Conservation (phyloP, 805 yeast genomes). For the Nakazawaea populi region DNA sequence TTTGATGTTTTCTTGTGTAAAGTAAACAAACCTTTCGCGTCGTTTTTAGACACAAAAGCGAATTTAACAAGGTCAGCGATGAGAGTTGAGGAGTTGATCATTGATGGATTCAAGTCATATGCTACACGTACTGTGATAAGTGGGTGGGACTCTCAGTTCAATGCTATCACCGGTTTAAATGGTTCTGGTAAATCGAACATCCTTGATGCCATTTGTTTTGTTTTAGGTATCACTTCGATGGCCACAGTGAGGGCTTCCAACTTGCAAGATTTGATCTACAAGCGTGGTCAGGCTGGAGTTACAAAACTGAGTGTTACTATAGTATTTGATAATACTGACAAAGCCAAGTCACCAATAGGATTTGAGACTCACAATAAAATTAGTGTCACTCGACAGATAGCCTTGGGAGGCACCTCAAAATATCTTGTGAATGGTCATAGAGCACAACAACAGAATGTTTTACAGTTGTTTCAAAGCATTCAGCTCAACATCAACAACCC, state of each 20-base stretch:
- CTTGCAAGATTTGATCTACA: slow-evolving; percentile 89
- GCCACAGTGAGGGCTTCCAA: slow-evolving; percentile 91
- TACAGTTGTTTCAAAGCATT: slow-evolving; percentile 87
- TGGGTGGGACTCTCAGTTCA: slow-evolving; percentile 94
- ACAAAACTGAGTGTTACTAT: slow-evolving; percentile 96
- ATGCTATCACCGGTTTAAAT: slow-evolving; percentile 95
- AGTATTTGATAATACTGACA: slow-evolving; percentile 84
- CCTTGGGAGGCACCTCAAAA: slow-evolving; percentile 87
- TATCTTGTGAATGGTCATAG: slow-evolving; percentile 93
- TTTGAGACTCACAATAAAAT: slow-evolving; percentile 73
- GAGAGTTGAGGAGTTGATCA: slow-evolving; percentile 93
- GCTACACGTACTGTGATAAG: slow-evolving; percentile 94
- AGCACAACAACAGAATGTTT: slow-evolving; percentile 90
- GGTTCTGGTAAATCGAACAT: slow-evolving; percentile 98
- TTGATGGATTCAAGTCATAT: slow-evolving; percentile 97
- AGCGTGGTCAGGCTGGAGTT: slow-evolving; percentile 97
- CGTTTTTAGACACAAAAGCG: neutral
- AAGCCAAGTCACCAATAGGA: slow-evolving; percentile 76
- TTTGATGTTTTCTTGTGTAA: neutral
- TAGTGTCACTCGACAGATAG: slow-evolving; percentile 87
- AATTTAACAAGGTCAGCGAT: slow-evolving; percentile 27
- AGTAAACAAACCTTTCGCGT: slow-evolving; percentile 1
- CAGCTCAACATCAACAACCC: slow-evolving; percentile 96
- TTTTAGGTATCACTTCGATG: slow-evolving; percentile 94
- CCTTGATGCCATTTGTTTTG: slow-evolving; percentile 95